Evolutionary conservation across 805 yeast species (phyloP), one percentile per base, ranked within the genome.

Genomic region (Nakazawaea molendinolei): DNA sequence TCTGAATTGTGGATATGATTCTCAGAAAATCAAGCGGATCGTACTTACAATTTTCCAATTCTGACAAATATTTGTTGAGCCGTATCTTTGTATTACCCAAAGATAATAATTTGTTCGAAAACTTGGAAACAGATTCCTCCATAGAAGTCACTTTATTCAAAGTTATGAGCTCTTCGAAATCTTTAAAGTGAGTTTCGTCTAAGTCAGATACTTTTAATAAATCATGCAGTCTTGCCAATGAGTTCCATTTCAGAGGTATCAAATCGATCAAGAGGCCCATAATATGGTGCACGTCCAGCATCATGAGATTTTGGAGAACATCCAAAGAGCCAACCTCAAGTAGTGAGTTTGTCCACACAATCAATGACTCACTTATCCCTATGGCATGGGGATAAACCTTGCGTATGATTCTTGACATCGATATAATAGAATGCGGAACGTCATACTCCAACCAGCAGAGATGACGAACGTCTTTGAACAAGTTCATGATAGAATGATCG

Each of bases 321-420:
- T 60, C 58, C 0, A 73, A 60, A 5, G 55, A 48, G 0, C 53
- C 62, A n/a, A 65, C 46, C 0, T 49, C 45, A 0, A 34, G 17
- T 12, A 62, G 40, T 0, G 64, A 41, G 2, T 52, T 43, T 33
- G 60, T 51, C 34, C 78, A 59, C 1, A 66, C 55, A 6, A 52
- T 50, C 3, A 80, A 34, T 6, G 74, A 66, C 39, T 82, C 89
- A 5, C 56, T 51, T 6, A 86, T 42, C 8, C 68, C 60, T 4
- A 67, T 56, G 0, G 83, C 79, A 43, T 68, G 67, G 0, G 89
- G 86, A 34, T 76, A 69, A 0, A 81, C 48, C 21, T 64, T 58
- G 38, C 71, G 63, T 2, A 78, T 61, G 21, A 64, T 68, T 29
- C 73, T 64, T 1, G 85, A 64, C 19, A 61, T 65, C 2, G 69